Percentiles rank a stretch among this genome's conserved stretches.
Evolutionary conservation across 2,329 filamentous ascomycete species (phyloP).

Genomic region (Alternaria panax): DNA sequence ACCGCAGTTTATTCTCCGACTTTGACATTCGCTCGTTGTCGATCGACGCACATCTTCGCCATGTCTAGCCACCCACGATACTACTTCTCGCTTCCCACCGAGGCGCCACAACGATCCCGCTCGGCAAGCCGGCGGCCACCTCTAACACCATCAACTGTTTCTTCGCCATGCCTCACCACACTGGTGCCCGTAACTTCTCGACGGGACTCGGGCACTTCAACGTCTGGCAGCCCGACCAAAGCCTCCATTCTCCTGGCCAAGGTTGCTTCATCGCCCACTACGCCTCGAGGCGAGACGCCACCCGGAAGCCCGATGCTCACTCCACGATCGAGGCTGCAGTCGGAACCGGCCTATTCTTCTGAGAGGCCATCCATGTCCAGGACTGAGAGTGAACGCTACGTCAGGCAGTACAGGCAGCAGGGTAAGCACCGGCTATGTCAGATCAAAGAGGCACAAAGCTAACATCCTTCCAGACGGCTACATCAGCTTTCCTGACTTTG

Average conservation of each 20-base stretch:
- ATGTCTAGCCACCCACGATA: constrained; percentile 48
- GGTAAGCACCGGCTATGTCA: constrained; percentile 35
- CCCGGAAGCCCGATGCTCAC: constrained; percentile 40
- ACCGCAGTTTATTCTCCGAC: constrained; percentile 23
- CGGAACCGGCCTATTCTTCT: constrained; percentile 34
- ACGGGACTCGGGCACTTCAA: constrained; percentile 49
- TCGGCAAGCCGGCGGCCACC: constrained; percentile 52
- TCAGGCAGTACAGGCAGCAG: constrained; percentile 47
- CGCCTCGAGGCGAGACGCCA: constrained; percentile 48
- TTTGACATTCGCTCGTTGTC: constrained; percentile 15
- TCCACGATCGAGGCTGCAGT: constrained; percentile 38
- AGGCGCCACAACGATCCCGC: constrained; percentile 44
- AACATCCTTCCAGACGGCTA: constrained; percentile 60
- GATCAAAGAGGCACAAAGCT: constrained; percentile 15
- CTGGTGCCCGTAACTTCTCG: constrained; percentile 50
- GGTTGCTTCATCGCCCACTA: constrained; percentile 53
- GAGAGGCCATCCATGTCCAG: constrained; percentile 46
- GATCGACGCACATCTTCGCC: constrained; percentile 26
- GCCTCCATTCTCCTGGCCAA: constrained; percentile 54
- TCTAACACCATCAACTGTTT: constrained; percentile 56
- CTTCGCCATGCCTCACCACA: constrained; percentile 54
- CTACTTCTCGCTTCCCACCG: constrained; percentile 50
- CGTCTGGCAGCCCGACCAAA: constrained; percentile 52
- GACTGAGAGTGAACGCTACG: constrained; percentile 49
- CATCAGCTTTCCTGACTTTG: constrained; percentile 77